These are phyloP conservation scores for Rubroboletus satanas DNA, from an alignment of 768 basidiomycete species.

Conservation along the genomic window DNA sequence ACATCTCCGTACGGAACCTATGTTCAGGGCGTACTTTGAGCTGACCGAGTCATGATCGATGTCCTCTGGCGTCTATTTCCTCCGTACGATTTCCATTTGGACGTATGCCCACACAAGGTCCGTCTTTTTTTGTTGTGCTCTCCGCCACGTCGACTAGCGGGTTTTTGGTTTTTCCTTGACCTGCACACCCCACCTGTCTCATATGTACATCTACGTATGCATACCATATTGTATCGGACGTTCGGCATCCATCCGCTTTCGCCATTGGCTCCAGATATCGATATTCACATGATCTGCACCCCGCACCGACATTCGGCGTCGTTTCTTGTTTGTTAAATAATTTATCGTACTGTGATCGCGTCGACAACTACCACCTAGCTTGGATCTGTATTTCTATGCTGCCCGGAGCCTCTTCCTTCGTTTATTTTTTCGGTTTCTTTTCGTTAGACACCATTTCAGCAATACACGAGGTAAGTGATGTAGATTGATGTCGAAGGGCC, in stretches of 20 bases:
- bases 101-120: background rate
- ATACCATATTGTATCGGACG: slow-evolving; percentile 10
- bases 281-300: background rate
- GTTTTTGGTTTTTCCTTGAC: background rate
- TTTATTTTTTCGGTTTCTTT: background rate
- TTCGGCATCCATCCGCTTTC: background rate
- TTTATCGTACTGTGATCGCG: slow-evolving; percentile 16
- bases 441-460: slow-evolving; percentile 4
- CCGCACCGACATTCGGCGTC: background rate
- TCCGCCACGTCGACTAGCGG: background rate
- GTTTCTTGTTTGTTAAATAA: slow-evolving; percentile 6
- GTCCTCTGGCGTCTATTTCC: background rate
- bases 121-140: background rate
- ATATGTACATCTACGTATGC: slow-evolving; percentile 10
- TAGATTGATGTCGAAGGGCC: too few species aligned
- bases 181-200: background rate
- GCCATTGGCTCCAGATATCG: slow-evolving; percentile 2
- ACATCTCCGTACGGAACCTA: slow-evolving; percentile 73
- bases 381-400: slow-evolving; percentile 23
- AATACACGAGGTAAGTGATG: background rate
- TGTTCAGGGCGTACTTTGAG: slow-evolving; percentile 90
- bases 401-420: background rate
- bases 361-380: background rate
- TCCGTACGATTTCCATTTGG: background rate
- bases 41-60: slow-evolving; percentile 44